Percentiles rank a stretch among this genome's conserved stretches.
Evolutionary conservation across 2,329 filamentous ascomycete species (phyloP).

Genomic region (Cladosporium sp.): DNA sequence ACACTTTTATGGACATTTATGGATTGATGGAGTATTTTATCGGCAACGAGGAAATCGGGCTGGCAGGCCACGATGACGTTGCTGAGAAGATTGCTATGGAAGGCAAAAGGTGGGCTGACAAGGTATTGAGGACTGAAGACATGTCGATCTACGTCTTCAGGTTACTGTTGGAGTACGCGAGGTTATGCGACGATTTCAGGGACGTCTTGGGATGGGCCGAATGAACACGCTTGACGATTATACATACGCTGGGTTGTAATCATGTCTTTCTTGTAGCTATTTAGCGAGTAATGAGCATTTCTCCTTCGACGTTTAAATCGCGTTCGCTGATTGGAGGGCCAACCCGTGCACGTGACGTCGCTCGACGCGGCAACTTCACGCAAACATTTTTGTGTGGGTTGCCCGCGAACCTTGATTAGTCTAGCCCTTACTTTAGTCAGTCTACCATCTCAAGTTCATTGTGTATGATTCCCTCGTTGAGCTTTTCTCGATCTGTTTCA

Average conservation of each 20-base stretch:
- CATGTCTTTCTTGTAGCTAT: not conserved
- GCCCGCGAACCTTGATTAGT: constrained; percentile 5
- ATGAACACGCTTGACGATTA: not conserved
- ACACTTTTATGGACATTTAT: constrained; percentile 64
- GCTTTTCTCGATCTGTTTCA: not conserved
- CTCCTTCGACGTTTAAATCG: not conserved
- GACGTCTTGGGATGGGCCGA: constrained; percentile 36
- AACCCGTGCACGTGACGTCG: not conserved
- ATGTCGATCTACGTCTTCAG: constrained; percentile 66
- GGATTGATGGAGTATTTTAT: constrained; percentile 70
- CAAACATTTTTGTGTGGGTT: constrained; percentile 7
- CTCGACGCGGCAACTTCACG: not conserved
- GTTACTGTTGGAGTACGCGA: constrained; percentile 43
- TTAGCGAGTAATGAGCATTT: not conserved
- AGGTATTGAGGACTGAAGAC: constrained; percentile 62
- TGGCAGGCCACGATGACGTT: constrained; percentile 44
- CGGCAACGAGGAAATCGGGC: constrained; percentile 35
- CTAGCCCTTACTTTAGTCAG: not conserved
- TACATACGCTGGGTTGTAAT: not conserved
- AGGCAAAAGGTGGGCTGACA: constrained; percentile 63
- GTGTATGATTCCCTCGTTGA: constrained; percentile 8
- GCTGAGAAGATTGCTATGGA: constrained; percentile 59
- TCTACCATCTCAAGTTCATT: not conserved
- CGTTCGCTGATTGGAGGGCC: not conserved
- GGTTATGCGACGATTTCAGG: constrained; percentile 38